A percentile compares a stretch with the other conserved stretches of the same genome.
These are phyloP conservation scores for Diaporthe citrichinensis DNA, from an alignment of 2,329 filamentous ascomycete species.

Conservation along the genomic window DNA sequence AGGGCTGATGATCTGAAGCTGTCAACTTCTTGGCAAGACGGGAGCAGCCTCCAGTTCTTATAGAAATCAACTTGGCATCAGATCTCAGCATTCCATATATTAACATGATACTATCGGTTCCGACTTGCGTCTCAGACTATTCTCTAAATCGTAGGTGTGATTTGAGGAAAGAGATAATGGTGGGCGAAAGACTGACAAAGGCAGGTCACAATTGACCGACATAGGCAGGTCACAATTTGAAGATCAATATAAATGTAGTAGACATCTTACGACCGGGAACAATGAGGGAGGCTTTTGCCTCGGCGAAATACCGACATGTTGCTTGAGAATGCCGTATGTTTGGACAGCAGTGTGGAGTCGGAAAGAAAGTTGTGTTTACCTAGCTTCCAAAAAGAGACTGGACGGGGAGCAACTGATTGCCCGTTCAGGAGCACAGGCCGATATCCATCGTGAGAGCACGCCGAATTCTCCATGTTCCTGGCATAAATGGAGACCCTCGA, in stretches of 20 bases:
- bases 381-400: conserved; percentile 1
- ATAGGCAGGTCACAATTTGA: conserved; percentile 13
- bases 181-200: background rate
- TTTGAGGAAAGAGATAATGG: background rate
- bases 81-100: background rate
- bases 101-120: background rate
- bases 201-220: conserved; percentile 9
- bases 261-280: background rate
- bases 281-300: background rate
- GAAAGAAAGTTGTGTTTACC: background rate
- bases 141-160: conserved; percentile 5
- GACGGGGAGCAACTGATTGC: background rate
- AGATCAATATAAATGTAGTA: background rate
- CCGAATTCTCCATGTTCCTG: background rate
- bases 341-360: background rate
- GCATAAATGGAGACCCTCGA: background rate
- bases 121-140: background rate
- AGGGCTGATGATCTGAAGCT: conserved; percentile 13
- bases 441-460: background rate
- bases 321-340: background rate
- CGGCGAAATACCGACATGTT: background rate
- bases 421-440: background rate
- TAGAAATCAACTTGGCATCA: conserved; percentile 2
- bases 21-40: background rate
- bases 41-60: background rate